Conservation (phyloP, 2,329 filamentous ascomycete species). For the Nemania abortiva region DNA sequence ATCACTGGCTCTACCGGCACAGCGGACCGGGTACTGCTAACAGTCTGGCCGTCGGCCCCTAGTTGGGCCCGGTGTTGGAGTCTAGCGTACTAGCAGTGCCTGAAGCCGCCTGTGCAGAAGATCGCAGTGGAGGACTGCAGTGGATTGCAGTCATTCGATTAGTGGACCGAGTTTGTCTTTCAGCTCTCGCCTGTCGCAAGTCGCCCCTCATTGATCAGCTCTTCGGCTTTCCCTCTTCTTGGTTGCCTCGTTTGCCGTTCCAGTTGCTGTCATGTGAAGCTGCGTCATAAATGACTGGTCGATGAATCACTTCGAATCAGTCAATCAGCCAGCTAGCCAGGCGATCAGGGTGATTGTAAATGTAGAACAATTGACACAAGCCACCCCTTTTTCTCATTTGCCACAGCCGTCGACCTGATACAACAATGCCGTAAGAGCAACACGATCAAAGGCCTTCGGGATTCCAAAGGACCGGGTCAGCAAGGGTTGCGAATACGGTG, state of each 20-base stretch:
- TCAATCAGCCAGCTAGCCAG: slow-evolving; percentile 6
- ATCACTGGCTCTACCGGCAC: slow-evolving; percentile 37
- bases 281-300: slow-evolving; percentile 27
- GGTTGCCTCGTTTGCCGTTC: slow-evolving; percentile 21
- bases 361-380: neutral
- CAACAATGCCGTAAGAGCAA: neutral
- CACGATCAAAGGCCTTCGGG: neutral
- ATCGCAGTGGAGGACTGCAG: neutral
- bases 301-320: slow-evolving; percentile 31
- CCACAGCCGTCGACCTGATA: slow-evolving; percentile 18
- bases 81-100: slow-evolving; percentile 12
- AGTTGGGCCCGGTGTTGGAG: slow-evolving; percentile 6
- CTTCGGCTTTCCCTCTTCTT: neutral
- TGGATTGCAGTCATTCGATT: slow-evolving; percentile 7
- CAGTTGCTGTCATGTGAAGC: slow-evolving; percentile 11
- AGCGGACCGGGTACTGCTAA: slow-evolving; percentile 35
- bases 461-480: slow-evolving; percentile 4
- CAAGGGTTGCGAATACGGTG: slow-evolving; percentile 32
- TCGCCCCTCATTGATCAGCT: slow-evolving; percentile 34
- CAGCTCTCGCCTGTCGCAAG: slow-evolving; percentile 33
- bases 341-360: neutral
- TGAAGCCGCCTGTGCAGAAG: neutral
- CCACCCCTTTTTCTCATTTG: slow-evolving; percentile 11
- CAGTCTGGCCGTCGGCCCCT: slow-evolving; percentile 30
- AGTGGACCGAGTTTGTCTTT: slow-evolving; percentile 27